phyloP scores from a whole-genome alignment of 164 flowering plant genomes.

The Liquidambar formosana region DNA sequence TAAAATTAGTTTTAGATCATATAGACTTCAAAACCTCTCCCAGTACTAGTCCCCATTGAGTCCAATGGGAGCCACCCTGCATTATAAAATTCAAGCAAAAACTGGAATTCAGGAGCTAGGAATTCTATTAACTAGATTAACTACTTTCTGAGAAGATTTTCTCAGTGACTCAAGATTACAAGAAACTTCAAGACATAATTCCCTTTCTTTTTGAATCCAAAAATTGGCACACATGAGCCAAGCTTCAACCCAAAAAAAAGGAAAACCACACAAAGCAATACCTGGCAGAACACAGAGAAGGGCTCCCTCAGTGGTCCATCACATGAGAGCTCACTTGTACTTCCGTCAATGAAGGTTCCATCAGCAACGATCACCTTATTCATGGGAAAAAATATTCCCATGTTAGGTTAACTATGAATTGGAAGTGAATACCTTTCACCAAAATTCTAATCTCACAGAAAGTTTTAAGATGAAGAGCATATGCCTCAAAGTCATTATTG shows the following conservation, averaged over 20 bases:
- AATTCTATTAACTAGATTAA: not conserved
- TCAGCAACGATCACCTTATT: slow-evolving; percentile 78
- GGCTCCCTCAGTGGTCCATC: slow-evolving; percentile 93
- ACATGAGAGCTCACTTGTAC: slow-evolving; percentile 90
- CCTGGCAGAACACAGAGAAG: slow-evolving; percentile 67
- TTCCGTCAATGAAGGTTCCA: slow-evolving; percentile 90
- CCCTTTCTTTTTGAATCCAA: not conserved
- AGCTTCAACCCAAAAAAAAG: not conserved
- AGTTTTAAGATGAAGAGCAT: not conserved
- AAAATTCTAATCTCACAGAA: not conserved
- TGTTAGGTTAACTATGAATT: not conserved
- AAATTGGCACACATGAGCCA: not conserved
- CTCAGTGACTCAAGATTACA: not conserved
- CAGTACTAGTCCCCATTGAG: slow-evolving; percentile 83
- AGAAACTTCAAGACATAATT: not conserved
- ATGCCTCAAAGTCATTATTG: no score
- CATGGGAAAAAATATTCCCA: not conserved
- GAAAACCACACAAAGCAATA: slow-evolving; percentile 3
- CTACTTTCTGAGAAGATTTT: not conserved
- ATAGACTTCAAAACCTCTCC: slow-evolving; percentile 70
- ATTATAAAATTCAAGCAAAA: slow-evolving; percentile 19
- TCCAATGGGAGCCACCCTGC: slow-evolving; percentile 95
- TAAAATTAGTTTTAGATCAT: slow-evolving; percentile 5
- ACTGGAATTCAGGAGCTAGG: not conserved
- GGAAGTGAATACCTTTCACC: not conserved